Conservation (phyloP, 495 filamentous ascomycete genomes). For the Penicillium ochrochloron region DNA sequence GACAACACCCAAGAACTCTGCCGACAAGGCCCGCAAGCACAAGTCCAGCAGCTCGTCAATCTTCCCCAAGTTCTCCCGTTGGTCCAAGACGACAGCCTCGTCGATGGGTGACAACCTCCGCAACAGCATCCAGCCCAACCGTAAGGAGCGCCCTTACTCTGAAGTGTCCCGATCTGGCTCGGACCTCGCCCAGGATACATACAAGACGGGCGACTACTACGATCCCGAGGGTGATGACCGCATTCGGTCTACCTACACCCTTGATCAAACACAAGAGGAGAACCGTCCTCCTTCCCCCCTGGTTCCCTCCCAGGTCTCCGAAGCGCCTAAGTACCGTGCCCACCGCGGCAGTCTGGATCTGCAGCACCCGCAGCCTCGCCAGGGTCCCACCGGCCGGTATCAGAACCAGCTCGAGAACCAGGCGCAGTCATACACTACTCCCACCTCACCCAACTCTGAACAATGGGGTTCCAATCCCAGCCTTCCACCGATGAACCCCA, state of each 20-base stretch:
- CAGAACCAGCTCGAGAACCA: slow-evolving; percentile 79
- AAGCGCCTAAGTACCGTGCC: slow-evolving; percentile 88
- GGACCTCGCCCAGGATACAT: slow-evolving; percentile 59
- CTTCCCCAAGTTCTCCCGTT: slow-evolving; percentile 92
- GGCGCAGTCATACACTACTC: slow-evolving; percentile 69
- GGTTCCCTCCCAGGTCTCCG: slow-evolving; percentile 67
- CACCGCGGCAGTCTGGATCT: slow-evolving; percentile 88
- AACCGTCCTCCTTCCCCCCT: slow-evolving; percentile 64
- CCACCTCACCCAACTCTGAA: slow-evolving; percentile 70
- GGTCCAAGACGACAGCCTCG: slow-evolving; percentile 95
- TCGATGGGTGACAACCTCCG: slow-evolving; percentile 63
- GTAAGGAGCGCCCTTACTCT: slow-evolving; percentile 57
- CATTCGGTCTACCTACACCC: slow-evolving; percentile 68
- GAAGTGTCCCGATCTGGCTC: slow-evolving; percentile 73
- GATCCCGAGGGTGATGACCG: slow-evolving; percentile 72
- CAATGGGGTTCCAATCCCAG: slow-evolving; percentile 71
- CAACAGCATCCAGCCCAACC: slow-evolving; percentile 52
- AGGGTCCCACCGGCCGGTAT: slow-evolving; percentile 79
- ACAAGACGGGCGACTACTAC: slow-evolving; percentile 64
- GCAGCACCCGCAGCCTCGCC: slow-evolving; percentile 88
- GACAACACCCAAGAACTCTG: slow-evolving; percentile 69
- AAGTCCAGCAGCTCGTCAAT: slow-evolving; percentile 88
- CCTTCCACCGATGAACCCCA: slow-evolving; percentile 46
- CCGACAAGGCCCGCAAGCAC: slow-evolving; percentile 82
- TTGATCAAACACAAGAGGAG: slow-evolving; percentile 51